Conservation (phyloP, 305 asterid species). For the Ajuga reptans region DNA sequence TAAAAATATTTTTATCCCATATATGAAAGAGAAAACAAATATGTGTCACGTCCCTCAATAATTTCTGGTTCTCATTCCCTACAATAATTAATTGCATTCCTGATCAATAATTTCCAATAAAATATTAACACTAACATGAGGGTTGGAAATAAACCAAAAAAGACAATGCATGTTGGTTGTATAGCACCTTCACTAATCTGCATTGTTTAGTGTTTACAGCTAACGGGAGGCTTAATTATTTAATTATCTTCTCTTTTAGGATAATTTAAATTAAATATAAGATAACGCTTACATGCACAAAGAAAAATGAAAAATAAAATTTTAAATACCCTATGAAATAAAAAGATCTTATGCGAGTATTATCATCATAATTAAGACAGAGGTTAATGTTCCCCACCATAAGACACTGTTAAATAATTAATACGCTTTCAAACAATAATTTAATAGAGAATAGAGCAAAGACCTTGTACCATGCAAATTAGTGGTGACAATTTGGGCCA, state of each 20-base stretch:
- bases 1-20: neutral
- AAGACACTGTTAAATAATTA: constrained; percentile 34
- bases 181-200: constrained; percentile 21
- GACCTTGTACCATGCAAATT: too few species aligned
- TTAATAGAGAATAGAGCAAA: too few species aligned
- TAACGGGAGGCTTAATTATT: too few species aligned
- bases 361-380: constrained; percentile 33
- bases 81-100: constrained; percentile 23
- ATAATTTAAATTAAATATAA: neutral
- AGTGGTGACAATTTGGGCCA: too few species aligned
- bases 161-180: constrained; percentile 30
- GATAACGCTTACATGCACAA: neutral
- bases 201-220: neutral
- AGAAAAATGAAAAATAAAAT: neutral
- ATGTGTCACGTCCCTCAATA: constrained; percentile 6
- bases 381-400: constrained; percentile 31
- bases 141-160: constrained; percentile 1
- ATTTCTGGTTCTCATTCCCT: constrained; percentile 20
- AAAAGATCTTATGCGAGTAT: neutral
- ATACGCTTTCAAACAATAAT: neutral
- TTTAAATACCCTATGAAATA: neutral
- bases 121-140: neutral
- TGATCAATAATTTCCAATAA: constrained; percentile 12
- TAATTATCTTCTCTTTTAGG: neutral
- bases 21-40: neutral